Evolutionary conservation across 495 filamentous ascomycete genomes (phyloP), one percentile per base, ranked within the genome.

Genomic region (Penicillium psychrofluorescens): DNA sequence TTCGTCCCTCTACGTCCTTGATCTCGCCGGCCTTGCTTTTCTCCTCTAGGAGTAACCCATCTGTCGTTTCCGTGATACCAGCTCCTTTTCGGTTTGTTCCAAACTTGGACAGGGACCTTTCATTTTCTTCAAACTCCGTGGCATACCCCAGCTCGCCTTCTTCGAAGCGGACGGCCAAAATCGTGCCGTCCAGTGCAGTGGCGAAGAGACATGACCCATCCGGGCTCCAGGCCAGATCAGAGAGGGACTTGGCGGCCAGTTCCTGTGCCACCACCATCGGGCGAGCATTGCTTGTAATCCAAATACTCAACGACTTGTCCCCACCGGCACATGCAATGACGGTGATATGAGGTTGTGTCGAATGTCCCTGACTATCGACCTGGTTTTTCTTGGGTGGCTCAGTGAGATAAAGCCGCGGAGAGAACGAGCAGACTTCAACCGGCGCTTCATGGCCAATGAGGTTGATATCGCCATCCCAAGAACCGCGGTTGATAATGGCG

Each of bases 251-350:
- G 16, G 80, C 77, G 9, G 88, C 82, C 48, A 97, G 63, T 49
- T 96, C 91, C 50, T 94, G 86, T 6, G 85, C 74, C 31, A 96
- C 89, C 8, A 95, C 81, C 29, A 97, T 81, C 0, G 92, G 92
- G 35, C 91, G 66, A 6, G 92, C 87, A 36, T 87, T 91, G 48
- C 86, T 94, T 7, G 92, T 99, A 58, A 95, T 95, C 92, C 92
- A 99, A 32, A 99, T 79, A 58, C 85, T 95, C 29, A 99, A 61
- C 0, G 90, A 86, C 60, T 95, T 96, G 60, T 99, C 92, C 48
- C 95, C 94, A 11, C 92, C 92, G 3, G 90, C 92, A 51, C 90
- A 96, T 1, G 92, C 92, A 57, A 97, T 92, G 0, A 97, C 92
- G 0, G 91, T 97, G 5, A 95, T 86, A n/a, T 88, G 70, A 35